Base-by-base conservation (phyloP, 495 filamentous ascomycete species). In the Thozetella sp. region DNA sequence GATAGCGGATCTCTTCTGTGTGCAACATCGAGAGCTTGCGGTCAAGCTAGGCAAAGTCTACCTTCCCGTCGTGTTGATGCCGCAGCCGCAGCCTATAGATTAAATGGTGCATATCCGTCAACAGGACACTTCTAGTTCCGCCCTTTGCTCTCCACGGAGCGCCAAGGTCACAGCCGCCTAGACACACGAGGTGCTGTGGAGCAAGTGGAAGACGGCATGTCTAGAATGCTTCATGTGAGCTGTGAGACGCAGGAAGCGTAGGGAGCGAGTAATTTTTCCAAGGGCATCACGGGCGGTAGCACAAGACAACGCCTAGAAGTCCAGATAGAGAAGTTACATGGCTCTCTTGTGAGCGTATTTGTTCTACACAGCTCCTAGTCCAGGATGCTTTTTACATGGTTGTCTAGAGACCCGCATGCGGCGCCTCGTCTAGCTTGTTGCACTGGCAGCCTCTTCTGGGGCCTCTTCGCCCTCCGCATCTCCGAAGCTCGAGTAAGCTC, bases 1-100 rank as follows among this genome's bases (percentile, higher is more conserved):
- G 23, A 68, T 82, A 46, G 74, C 79, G 40, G 76, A 82, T 54
- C 46, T 73, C 40, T 75, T 82, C 58, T 63, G 76, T 25, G 72
- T 77, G 0, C 79, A 82, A 64, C 71, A 78, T 30, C 51, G 61
- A 22, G 13, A 22, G 20, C 60, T 80, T 20, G 67, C 63, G 0
- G 53, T 19, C 0, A 51, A 22, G 20, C 54, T 57, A 12, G 25
- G 54, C 22, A 59, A 59, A 34, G 10, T 22, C 15, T 59, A 51
- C 37, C 12, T 54, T 15, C 46, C 43, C 20, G 43, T 48, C 10
- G 43, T 48, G 6, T 15, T 4, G 11, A 48, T 48, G 9, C 43
- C 43, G 9, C 6, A 48, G n/a, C 43, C 43, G n/a, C n/a, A 11
- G 10, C 43, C 43, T 10, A 19, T 48, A 10, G 43, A 48, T 9